Evolutionary conservation across 2,329 filamentous ascomycete genomes (phyloP).

Genomic region (Cadophora gregata): DNA sequence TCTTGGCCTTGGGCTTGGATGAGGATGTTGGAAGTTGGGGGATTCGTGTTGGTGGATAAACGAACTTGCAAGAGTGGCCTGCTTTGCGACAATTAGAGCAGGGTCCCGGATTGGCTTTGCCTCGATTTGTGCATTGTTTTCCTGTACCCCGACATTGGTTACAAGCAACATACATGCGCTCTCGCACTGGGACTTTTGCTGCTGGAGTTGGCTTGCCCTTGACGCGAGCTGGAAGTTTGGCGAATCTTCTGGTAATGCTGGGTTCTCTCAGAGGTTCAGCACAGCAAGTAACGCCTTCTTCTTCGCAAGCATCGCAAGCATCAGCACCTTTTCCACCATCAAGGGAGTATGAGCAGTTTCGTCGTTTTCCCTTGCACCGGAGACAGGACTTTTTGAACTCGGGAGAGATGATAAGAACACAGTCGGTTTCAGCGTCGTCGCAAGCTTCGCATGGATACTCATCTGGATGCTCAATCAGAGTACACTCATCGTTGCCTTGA

Average conservation of each 20-base stretch:
- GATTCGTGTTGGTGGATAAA: not conserved
- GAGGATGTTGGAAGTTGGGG: not conserved
- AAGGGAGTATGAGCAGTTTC: slow-evolving; percentile 31
- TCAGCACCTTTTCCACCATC: slow-evolving; percentile 32
- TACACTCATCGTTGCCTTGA: slow-evolving; percentile 35
- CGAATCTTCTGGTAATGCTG: slow-evolving; percentile 8
- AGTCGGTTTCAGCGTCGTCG: slow-evolving; percentile 33
- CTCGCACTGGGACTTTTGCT: not conserved
- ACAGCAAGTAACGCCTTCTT: slow-evolving; percentile 30
- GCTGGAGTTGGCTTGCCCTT: not conserved
- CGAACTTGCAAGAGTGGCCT: slow-evolving; percentile 32
- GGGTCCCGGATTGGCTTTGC: slow-evolving; percentile 31
- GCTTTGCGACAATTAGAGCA: slow-evolving; percentile 31
- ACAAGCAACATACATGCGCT: slow-evolving; percentile 29
- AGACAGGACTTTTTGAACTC: slow-evolving; percentile 34
- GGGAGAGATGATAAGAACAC: slow-evolving; percentile 36
- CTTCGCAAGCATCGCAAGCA: slow-evolving; percentile 35
- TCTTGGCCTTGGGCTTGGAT: not conserved
- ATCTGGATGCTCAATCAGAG: slow-evolving; percentile 33
- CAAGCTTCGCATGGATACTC: slow-evolving; percentile 40
- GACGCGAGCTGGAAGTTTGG: not conserved
- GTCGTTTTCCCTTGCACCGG: slow-evolving; percentile 33
- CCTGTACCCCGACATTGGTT: slow-evolving; percentile 32
- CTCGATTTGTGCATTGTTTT: slow-evolving; percentile 28
- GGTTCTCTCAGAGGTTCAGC: slow-evolving; percentile 27